These are phyloP conservation scores for Suhomyces emberorum DNA, from an alignment of 805 yeast species.

Conservation along the genomic window DNA sequence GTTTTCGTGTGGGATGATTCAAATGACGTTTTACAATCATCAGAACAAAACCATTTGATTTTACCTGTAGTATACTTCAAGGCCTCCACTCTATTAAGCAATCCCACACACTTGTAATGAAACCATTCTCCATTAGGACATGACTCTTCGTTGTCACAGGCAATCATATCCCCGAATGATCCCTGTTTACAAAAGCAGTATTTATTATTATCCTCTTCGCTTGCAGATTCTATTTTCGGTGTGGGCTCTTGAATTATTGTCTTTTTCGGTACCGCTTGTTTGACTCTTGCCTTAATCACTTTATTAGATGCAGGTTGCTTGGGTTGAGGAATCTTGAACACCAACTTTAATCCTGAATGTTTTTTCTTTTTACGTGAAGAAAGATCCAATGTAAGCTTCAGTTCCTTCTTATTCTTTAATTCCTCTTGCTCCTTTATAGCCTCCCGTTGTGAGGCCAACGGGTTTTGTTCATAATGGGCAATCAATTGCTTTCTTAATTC, in stretches of 20 bases:
- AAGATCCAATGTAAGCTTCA: not conserved
- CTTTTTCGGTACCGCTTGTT: slow-evolving; percentile 2
- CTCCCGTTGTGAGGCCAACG: slow-evolving; percentile 36
- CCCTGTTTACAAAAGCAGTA: slow-evolving; percentile 27
- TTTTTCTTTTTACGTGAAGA: slow-evolving; percentile 1
- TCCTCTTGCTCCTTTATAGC: slow-evolving; percentile 31
- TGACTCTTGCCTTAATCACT: not conserved
- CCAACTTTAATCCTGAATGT: slow-evolving; percentile 8
- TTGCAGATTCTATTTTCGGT: slow-evolving; percentile 2
- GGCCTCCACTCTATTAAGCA: slow-evolving; percentile 36
- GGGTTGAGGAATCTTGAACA: slow-evolving; percentile 7
- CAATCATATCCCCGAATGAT: slow-evolving; percentile 30
- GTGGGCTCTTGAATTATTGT: slow-evolving; percentile 1
- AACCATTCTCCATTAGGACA: slow-evolving; percentile 48
- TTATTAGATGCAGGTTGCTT: slow-evolving; percentile 1
- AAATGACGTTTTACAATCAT: slow-evolving; percentile 21
- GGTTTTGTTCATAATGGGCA: slow-evolving; percentile 32
- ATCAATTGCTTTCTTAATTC: slow-evolving; percentile 28
- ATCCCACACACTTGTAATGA: slow-evolving; percentile 44
- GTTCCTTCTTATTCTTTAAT: not conserved
- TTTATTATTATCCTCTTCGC: slow-evolving; percentile 9
- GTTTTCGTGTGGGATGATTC: slow-evolving; percentile 1
- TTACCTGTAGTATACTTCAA: slow-evolving; percentile 31
- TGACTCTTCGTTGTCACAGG: slow-evolving; percentile 25
- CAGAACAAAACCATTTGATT: slow-evolving; percentile 40